These are phyloP conservation scores for Orbilia blumenaviensis DNA, from an alignment of 2,329 filamentous ascomycete genomes.

Conservation along the genomic window DNA sequence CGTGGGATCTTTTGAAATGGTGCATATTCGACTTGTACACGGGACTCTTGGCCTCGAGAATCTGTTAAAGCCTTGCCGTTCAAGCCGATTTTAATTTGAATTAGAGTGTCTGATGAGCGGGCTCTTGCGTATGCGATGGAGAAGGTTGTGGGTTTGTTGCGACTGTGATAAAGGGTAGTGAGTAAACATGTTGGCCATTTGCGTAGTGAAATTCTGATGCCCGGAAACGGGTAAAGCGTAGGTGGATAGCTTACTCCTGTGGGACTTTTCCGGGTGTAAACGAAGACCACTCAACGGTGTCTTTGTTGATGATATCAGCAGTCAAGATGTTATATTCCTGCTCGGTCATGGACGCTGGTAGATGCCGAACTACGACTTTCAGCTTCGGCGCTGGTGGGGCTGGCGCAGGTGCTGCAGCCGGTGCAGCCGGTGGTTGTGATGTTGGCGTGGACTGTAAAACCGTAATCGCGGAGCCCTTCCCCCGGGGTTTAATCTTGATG, in stretches of 20 bases:
- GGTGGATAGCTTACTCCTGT: slow-evolving; percentile 71
- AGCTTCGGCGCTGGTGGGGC: slow-evolving; percentile 61
- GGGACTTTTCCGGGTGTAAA: slow-evolving; percentile 81
- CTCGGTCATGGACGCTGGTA: slow-evolving; percentile 85
- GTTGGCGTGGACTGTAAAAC: slow-evolving; percentile 16
- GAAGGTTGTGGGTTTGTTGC: slow-evolving; percentile 84
- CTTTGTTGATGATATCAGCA: slow-evolving; percentile 68
- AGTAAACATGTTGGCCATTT: slow-evolving; percentile 53
- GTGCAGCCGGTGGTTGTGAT: neutral
- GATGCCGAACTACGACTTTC: slow-evolving; percentile 83
- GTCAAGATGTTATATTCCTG: slow-evolving; percentile 76
- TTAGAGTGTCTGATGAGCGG: slow-evolving; percentile 74
- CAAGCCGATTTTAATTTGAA: slow-evolving; percentile 64
- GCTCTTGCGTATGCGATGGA: slow-evolving; percentile 85
- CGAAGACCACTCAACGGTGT: slow-evolving; percentile 83
- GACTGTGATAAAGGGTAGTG: slow-evolving; percentile 66
- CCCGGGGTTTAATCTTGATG: slow-evolving; percentile 48
- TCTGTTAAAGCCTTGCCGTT: slow-evolving; percentile 77
- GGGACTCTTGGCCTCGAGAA: slow-evolving; percentile 67
- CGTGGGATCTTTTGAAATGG: slow-evolving; percentile 84
- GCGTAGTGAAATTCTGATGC: neutral
- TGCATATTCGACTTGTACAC: slow-evolving; percentile 79
- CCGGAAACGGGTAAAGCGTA: neutral
- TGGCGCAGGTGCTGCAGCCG: slow-evolving; percentile 7
- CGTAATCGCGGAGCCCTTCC: slow-evolving; percentile 34